Evolutionary conservation across 2,329 filamentous ascomycete species (phyloP).

Genomic region (Alternaria sp.): DNA sequence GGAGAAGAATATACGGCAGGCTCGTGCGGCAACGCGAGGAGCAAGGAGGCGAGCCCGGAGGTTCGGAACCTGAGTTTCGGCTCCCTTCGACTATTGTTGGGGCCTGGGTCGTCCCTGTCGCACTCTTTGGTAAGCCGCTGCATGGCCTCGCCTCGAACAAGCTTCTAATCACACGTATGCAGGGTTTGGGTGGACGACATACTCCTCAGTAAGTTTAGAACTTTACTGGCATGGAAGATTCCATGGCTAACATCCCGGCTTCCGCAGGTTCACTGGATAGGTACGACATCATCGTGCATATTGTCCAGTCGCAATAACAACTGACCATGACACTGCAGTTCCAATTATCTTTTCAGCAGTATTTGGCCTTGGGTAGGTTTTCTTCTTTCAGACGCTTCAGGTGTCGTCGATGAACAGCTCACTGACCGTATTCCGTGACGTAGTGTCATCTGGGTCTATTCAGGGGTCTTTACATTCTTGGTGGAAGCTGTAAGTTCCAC

Average conservation of each 20-base stretch:
- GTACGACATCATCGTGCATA: conserved; percentile 44
- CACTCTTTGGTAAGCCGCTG: conserved; percentile 72
- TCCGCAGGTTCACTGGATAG: conserved; percentile 58
- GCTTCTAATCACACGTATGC: conserved; percentile 39
- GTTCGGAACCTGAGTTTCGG: conserved; percentile 84
- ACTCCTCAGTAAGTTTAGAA: conserved; percentile 72
- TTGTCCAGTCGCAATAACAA: conserved; percentile 34
- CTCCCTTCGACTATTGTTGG: conserved; percentile 73
- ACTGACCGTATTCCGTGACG: conserved; percentile 36
- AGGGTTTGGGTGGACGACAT: conserved; percentile 84
- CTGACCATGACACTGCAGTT: conserved; percentile 50
- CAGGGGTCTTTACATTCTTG: conserved; percentile 86
- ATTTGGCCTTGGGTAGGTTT: conserved; percentile 54
- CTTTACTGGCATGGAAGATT: conserved; percentile 57
- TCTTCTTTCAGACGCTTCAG: conserved; percentile 23
- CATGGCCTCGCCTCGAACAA: conserved; percentile 29
- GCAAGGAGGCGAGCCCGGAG: conserved; percentile 60
- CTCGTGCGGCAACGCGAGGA: conserved; percentile 63
- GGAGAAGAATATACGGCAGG: conserved; percentile 64
- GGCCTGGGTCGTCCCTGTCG: conserved; percentile 77
- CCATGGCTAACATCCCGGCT: conserved; percentile 33
- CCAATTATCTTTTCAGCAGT: conserved; percentile 58
- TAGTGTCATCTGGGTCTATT: conserved; percentile 79
- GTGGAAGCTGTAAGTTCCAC: conserved; percentile 62
- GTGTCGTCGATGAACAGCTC: conserved; percentile 32